phyloP scores from a whole-genome alignment of 805 yeast species.

The Candida palmyrensis region DNA sequence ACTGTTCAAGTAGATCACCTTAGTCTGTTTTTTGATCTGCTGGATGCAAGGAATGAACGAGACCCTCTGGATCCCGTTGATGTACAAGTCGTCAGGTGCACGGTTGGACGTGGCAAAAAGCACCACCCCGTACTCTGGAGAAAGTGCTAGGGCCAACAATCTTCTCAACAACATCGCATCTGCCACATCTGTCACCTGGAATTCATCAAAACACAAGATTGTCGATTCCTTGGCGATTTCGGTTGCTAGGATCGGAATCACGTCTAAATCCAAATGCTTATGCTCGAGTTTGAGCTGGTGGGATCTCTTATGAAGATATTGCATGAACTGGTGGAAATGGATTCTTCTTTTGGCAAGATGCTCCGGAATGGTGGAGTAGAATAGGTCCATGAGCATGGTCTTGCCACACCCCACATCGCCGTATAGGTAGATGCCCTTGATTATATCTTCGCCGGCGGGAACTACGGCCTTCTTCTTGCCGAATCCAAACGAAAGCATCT shows the following conservation, averaged over 20 bases:
- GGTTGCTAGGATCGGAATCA: slow-evolving; percentile 77
- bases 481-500: slow-evolving; percentile 19
- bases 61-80: slow-evolving; percentile 90
- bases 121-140: slow-evolving; percentile 75
- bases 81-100: slow-evolving; percentile 88
- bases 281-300: slow-evolving; percentile 67
- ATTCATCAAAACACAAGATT: slow-evolving; percentile 91
- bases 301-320: slow-evolving; percentile 78
- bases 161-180: slow-evolving; percentile 95
- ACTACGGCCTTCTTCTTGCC: slow-evolving; percentile 5
- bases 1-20: slow-evolving; percentile 77
- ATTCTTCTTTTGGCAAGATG: slow-evolving; percentile 75
- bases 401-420: slow-evolving; percentile 99
- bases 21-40: slow-evolving; percentile 63
- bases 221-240: slow-evolving; percentile 75
- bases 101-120: slow-evolving; percentile 93
- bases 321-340: slow-evolving; percentile 98
- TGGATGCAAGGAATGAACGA: slow-evolving; percentile 91
- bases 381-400: slow-evolving; percentile 96
- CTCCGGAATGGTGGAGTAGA: slow-evolving; percentile 75
- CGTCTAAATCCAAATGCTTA: slow-evolving; percentile 58
- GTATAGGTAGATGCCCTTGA: slow-evolving; percentile 85
- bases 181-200: slow-evolving; percentile 97
- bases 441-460: slow-evolving; percentile 19
- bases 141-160: slow-evolving; percentile 58